Evolutionary conservation across 495 filamentous ascomycete genomes (phyloP), one percentile per base, ranked within the genome.

Genomic region (Physcia stellaris): DNA sequence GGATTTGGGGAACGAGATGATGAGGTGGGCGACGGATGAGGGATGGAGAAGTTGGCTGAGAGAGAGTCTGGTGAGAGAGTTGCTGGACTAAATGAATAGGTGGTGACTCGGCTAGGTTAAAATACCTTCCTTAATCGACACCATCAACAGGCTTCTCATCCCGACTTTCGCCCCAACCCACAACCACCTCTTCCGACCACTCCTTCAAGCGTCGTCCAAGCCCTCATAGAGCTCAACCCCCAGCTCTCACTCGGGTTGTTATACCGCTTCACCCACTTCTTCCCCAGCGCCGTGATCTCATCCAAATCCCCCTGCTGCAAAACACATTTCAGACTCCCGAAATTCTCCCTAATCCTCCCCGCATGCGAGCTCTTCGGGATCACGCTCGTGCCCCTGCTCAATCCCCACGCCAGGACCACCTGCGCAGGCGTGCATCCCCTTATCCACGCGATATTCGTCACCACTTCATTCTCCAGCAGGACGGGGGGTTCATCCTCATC

Each of bases 331-430:
- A 28, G n/a, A 12, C 43, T 42, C 34, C 63, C 36, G 39, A 70
- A 70, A 37, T 74, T 73, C 39, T 63, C 63, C 39, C 56, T 53
- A 20, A 75, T 73, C 24, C 68, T 40, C 11, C 46, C 47, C 4
- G 60, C 56, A 10, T 64, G 71, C 17, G 67, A 60, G 50, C 62
- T 68, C 56, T 73, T 74, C 3, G 70, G 70, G 26, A 74, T 56
- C n/a, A 72, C 70, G 17, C 61, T 66, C 10, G 59, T 67, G 9
- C 65, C 65, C 27, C 70, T 48, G 33, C 54, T 53, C 37, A 72
- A 49, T 1, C 63, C 69, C 71, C 70, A 74, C 15, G 57, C 54
- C 39, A 73, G 59, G 16, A 70, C 45, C 24, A 71, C 58, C 35
- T 74, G 67, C 10, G 66, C 66, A 24, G 66, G 59, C 15, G 58